Base-by-base conservation (phyloP, 805 yeast species). In the Yarrowia hollandica region DNA sequence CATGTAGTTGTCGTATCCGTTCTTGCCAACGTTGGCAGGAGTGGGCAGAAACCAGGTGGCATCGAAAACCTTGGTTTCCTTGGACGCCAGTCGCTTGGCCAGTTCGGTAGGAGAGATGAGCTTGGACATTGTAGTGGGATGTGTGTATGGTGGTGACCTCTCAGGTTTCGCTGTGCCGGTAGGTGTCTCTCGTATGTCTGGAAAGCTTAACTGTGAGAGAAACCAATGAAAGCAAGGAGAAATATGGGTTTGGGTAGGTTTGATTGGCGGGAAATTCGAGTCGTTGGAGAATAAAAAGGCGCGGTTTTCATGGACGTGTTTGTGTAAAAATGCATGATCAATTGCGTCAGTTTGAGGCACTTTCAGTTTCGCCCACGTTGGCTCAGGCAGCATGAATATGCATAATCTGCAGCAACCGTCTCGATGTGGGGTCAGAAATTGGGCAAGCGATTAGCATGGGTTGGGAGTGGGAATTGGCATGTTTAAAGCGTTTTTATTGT, bases 31-130 rank as follows among this genome's bases (percentile, higher is more conserved):
- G 41, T 80, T 76, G 10, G 85, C 84, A 35, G 74, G 75, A 67
- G 84, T 85, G 48, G 98, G 97, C 82, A 92, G 79, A 71, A 84
- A 90, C 97, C 98, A 94, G 0, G 97, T 84, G 4, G 95, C 83
- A 71, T 92, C 99, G 18, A 92, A 75, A 0, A 96, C 19, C 33
- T 52, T 52, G 44, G 44, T 37, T 16, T 48, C 55, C 39, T 85
- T 10, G 86, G 61, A 21, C 77, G 63, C 30, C 55, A 62, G 44
- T 25, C 34, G 42, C 44, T 52, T 52, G 58, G 44, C 58, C 16
- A 52, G 14, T 18, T 52, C 58, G 26, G 44, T 18, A 26, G 58
- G 58, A 10, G 58, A 25, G 6, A 52, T 35, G 35, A 52, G 58
- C 35, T 48, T 48, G n/a, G 39, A 15, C 55, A 48, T 46, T 18